phyloP scores from a whole-genome alignment of 73 alveolate species.

The Paramecium sonneborni region DNA sequence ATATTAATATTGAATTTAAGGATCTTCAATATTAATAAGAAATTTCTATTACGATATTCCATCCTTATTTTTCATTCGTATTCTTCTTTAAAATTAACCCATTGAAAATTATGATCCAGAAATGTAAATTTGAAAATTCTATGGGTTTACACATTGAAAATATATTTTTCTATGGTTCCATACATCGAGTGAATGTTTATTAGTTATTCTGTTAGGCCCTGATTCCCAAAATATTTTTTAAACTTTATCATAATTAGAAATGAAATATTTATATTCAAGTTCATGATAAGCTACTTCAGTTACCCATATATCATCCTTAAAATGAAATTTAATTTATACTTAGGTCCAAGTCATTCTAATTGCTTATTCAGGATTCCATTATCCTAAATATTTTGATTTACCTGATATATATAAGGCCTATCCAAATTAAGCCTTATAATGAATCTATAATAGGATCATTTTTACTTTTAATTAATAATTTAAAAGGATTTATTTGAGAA shows the following conservation, averaged over 20 bases:
- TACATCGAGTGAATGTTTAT: not conserved
- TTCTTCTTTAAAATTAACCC: conserved; percentile 4
- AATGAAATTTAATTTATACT: not conserved
- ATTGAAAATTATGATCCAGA: not conserved
- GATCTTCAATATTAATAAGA: not conserved
- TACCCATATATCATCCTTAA: conserved; percentile 7
- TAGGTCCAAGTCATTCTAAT: conserved; percentile 15
- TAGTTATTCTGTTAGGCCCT: conserved; percentile 22
- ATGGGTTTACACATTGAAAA: conserved; percentile 18
- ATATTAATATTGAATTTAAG: not conserved
- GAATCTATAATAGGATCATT: not conserved
- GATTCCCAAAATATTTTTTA: not conserved
- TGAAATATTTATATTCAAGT: conserved; percentile 10
- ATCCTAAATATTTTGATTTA: not conserved
- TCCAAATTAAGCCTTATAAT: conserved; percentile 35
- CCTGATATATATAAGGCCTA: not conserved
- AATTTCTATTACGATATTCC: not conserved
- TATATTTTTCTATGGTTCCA: conserved; percentile 19
- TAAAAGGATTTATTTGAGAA: not conserved
- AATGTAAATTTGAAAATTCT: not conserved
- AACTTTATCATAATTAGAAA: not conserved
- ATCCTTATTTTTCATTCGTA: conserved; percentile 22
- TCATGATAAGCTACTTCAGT: not conserved
- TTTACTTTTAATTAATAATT: not conserved
- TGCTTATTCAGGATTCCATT: conserved; percentile 11